Evolutionary conservation across 768 basidiomycete genomes (phyloP).

Genomic region (Candolleomyces eurysporus): DNA sequence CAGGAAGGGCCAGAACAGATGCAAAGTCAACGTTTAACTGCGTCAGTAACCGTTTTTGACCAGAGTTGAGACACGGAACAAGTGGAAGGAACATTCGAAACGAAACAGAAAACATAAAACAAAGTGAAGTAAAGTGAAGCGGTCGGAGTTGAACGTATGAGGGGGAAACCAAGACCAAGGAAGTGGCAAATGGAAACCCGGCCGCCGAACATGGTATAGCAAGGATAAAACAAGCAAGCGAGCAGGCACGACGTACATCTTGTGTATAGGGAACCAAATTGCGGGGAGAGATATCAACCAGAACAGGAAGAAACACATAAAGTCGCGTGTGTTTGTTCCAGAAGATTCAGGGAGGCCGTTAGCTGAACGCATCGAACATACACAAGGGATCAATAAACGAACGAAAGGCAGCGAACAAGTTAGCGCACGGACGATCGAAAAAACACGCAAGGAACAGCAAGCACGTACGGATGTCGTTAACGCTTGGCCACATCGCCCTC

Average conservation of each 20-base stretch:
- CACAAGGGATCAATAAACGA: too few species aligned
- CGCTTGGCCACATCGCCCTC: constrained; percentile 72
- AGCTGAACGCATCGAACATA: constrained; percentile 30
- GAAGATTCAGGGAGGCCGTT: constrained; percentile 73
- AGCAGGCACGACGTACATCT: constrained; percentile 49
- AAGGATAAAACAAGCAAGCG: background rate
- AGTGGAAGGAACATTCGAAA: too few species aligned
- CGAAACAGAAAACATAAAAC: background rate
- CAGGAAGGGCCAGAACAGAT: too few species aligned
- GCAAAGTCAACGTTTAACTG: constrained; percentile 1
- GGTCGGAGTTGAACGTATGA: too few species aligned
- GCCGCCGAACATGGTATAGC: too few species aligned
- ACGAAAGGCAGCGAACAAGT: background rate
- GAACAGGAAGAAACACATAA: constrained; percentile 84
- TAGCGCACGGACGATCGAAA: too few species aligned
- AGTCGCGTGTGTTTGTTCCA: constrained; percentile 73
- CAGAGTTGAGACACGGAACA: too few species aligned
- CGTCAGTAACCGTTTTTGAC: background rate
- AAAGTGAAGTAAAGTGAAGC: too few species aligned
- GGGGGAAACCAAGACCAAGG: background rate
- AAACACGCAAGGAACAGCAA: background rate
- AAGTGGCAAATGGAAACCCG: too few species aligned
- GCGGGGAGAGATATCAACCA: constrained; percentile 78
- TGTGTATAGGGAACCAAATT: constrained; percentile 82
- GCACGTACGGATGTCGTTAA: constrained; percentile 60